phyloP scores from a whole-genome alignment of 2,329 filamentous ascomycete species.

The Claviceps maximensis region DNA sequence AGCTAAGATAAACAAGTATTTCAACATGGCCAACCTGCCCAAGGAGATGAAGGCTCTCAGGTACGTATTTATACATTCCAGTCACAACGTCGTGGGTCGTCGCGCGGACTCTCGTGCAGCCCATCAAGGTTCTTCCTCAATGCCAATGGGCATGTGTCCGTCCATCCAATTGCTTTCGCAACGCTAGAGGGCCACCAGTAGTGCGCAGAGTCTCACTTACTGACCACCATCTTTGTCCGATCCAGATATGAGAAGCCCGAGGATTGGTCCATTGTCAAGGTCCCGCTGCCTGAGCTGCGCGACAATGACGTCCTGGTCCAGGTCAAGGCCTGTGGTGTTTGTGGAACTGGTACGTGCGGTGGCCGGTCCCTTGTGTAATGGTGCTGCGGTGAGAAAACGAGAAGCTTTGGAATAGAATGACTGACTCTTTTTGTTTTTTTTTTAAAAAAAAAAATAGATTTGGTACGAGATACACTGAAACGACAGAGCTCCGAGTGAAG shows the following conservation, averaged over 20 bases:
- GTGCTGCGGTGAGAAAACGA: neutral
- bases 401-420: neutral
- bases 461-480: conserved; percentile 16
- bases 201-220: neutral
- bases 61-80: conserved; percentile 23
- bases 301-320: conserved; percentile 50
- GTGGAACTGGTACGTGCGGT: conserved; percentile 35
- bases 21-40: conserved; percentile 28
- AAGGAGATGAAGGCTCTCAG: conserved; percentile 49
- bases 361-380: neutral
- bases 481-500: neutral
- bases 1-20: neutral
- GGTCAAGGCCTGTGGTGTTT: conserved; percentile 54
- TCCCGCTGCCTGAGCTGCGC: conserved; percentile 47
- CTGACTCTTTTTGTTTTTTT: conserved; percentile 10
- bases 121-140: conserved; percentile 12
- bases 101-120: neutral
- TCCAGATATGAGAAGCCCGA: conserved; percentile 47
- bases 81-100: conserved; percentile 2
- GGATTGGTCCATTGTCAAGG: conserved; percentile 45
- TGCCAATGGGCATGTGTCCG: neutral
- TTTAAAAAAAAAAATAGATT: conserved; percentile 13
- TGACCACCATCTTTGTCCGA: neutral
- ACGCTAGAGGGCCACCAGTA: neutral
- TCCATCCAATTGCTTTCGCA: neutral